Evolutionary conservation across 176 grass and related monocot species (phyloP), one percentile per base, ranked within the genome.

Genomic region (Carex littledalei): DNA sequence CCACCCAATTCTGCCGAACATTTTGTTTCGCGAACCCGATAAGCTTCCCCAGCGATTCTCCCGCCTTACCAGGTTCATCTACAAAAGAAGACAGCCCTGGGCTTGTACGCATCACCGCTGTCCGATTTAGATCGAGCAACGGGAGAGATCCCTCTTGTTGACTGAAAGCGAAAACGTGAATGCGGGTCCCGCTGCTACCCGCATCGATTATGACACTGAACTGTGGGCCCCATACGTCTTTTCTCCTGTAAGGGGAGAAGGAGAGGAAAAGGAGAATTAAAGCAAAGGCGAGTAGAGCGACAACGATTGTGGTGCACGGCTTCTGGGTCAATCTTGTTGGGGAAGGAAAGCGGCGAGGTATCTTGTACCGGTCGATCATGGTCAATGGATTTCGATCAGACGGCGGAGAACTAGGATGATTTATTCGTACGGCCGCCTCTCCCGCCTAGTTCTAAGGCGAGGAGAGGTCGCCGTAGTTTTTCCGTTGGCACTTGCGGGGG

Each of bases 41-140:
- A 52, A 98, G 88, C 34, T 83, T 78, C 39, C 24, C 71, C 41
- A 98, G 66, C 0, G 93, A 94, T 17, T 87, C 84, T 63, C 91
- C 93, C 2, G 93, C 88, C 7, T 72, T 54, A 8, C 31, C 83
- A 29, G 89, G 87, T 4, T 92, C 88, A 15, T 66, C 35, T 7
- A 88, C 83, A 70, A 90, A 98, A 15, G 93, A 91, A 18, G 95
- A 98, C 12, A 98, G 85, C 29, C 92, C 92, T 14, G 95, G 95
- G 15, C 86, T 83, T 43, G 90, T 87, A 55, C 89, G 91, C 91
- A 94, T 90, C 77, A 92, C 89, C 12, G 69, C 80, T 62, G 91
- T 90, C 73, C 90, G 89, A 57, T 88, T 68, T 80, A 91, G 88
- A 94, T 98, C 95, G 75, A 91, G 89, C 59, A 70, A 43, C 12